Conservation (phyloP, 2,329 filamentous ascomycete genomes). For the Cadophora gregata region DNA sequence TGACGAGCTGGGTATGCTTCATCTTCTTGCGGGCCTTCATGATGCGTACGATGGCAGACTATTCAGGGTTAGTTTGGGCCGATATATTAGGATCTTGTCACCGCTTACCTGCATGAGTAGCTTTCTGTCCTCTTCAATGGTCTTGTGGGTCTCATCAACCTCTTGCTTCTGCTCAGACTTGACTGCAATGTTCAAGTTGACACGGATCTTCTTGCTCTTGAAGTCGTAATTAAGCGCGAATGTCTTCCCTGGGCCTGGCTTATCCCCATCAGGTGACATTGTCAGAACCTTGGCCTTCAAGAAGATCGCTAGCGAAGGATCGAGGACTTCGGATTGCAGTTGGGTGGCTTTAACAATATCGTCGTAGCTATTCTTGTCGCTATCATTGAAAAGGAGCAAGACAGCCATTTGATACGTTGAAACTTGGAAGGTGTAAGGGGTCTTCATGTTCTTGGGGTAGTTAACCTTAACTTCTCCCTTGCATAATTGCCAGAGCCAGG, state of each 20-base stretch:
- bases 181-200: constrained; percentile 94
- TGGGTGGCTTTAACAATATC: constrained; percentile 85
- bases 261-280: constrained; percentile 73
- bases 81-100: neutral
- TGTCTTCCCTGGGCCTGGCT: constrained; percentile 77
- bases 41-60: constrained; percentile 98
- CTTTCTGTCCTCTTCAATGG: constrained; percentile 97
- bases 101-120: constrained; percentile 88
- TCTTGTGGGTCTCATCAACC: constrained; percentile 97
- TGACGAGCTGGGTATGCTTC: constrained; percentile 94
- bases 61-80: constrained; percentile 41
- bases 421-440: constrained; percentile 95
- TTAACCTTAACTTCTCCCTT: constrained; percentile 96
- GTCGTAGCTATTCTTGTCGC: constrained; percentile 82
- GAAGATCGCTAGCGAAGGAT: constrained; percentile 84
- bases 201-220: constrained; percentile 97
- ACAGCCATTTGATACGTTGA: constrained; percentile 99
- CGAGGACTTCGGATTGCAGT: constrained; percentile 80
- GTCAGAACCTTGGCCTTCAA: constrained; percentile 91
- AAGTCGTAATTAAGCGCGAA: constrained; percentile 93
- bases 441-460: constrained; percentile 88
- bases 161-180: constrained; percentile 97
- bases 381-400: constrained; percentile 91
- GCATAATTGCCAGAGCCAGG: constrained; percentile 98
- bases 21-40: constrained; percentile 99